Conservation (phyloP, 2,329 filamentous ascomycete genomes). For the Curvularia sp. region DNA sequence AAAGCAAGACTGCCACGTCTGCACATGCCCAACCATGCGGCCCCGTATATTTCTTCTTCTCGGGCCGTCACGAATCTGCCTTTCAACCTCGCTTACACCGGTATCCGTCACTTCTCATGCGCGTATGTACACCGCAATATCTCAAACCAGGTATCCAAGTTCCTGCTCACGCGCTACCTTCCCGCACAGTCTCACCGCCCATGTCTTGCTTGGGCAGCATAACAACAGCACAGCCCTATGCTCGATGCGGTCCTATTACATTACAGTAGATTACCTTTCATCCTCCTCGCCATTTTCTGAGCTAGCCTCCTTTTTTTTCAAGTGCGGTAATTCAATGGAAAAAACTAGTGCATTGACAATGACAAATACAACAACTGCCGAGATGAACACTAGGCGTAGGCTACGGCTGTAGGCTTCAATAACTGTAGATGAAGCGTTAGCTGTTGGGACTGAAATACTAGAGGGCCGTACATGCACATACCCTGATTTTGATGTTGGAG, state of each 20-base stretch:
- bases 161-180: not conserved
- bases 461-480: slow-evolving; percentile 26
- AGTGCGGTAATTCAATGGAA: slow-evolving; percentile 62
- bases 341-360: slow-evolving; percentile 59
- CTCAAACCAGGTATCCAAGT: not conserved
- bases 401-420: slow-evolving; percentile 50
- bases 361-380: slow-evolving; percentile 56
- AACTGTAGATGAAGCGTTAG: slow-evolving; percentile 37
- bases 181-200: slow-evolving; percentile 2
- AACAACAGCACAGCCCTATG: not conserved
- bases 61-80: not conserved
- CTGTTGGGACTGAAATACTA: slow-evolving; percentile 22
- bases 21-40: not conserved
- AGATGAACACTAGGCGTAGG: slow-evolving; percentile 53
- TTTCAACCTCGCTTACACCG: not conserved
- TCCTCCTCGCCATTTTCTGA: slow-evolving; percentile 19
- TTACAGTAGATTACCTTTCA: slow-evolving; percentile 1
- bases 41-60: not conserved
- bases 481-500: slow-evolving; percentile 57
- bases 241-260: not conserved
- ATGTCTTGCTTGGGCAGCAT: not conserved
- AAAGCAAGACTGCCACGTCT: not conserved
- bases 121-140: not conserved
- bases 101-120: not conserved
- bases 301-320: slow-evolving; percentile 32